Conservation (phyloP, 2,329 filamentous ascomycete species). For the Lecanoromycetidae sp. region DNA sequence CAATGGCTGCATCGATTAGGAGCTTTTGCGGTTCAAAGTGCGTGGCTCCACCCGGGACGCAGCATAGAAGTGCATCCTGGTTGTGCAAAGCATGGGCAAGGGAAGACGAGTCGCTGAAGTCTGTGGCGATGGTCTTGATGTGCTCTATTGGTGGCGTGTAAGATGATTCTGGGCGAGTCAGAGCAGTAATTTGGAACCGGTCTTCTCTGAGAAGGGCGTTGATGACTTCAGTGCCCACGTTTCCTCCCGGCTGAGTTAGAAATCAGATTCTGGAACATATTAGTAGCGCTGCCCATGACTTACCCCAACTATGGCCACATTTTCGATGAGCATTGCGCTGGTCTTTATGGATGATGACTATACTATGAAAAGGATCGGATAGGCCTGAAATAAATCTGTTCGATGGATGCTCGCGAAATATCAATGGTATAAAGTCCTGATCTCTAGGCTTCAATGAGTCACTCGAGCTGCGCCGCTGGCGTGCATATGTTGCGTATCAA, state of each 20-base stretch:
- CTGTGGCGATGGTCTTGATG: not conserved
- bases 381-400: too few species aligned
- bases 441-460: too few species aligned
- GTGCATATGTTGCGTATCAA: too few species aligned
- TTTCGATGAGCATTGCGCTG: too few species aligned
- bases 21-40: not conserved
- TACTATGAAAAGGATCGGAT: too few species aligned
- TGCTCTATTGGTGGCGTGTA: not conserved
- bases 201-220: not conserved
- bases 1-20: slow-evolving; percentile 4
- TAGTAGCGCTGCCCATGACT: too few species aligned
- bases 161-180: not conserved
- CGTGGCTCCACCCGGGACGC: not conserved
- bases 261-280: too few species aligned
- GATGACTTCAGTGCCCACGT: not conserved
- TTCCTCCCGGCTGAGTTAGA: not conserved
- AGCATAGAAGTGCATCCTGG: not conserved
- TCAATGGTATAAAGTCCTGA: too few species aligned
- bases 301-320: too few species aligned
- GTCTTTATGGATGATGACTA: too few species aligned
- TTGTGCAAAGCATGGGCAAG: not conserved
- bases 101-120: not conserved
- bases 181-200: not conserved
- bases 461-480: too few species aligned
- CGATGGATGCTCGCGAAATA: too few species aligned